Conservation (phyloP, 129 eudicot genomes). For the Gnaphalium uliginosum region DNA sequence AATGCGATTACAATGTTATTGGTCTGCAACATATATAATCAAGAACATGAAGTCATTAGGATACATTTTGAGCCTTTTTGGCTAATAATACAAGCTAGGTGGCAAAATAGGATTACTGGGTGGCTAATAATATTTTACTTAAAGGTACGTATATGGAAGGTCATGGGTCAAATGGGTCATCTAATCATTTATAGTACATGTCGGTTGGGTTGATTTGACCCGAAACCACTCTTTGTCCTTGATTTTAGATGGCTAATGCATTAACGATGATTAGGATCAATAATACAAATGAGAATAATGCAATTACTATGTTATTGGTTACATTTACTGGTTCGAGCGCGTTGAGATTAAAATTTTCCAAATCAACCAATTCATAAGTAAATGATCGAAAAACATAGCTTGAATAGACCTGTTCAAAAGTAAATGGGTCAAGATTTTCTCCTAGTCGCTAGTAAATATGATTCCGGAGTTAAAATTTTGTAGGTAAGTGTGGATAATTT, state of each 20-base stretch:
- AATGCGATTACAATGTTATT: background rate
- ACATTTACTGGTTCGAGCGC: background rate
- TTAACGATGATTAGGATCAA: background rate
- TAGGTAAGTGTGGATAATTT: constrained; percentile 18
- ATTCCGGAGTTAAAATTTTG: background rate
- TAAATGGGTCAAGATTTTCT: background rate
- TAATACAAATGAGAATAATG: too few relatives aligned
- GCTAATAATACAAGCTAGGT: background rate
- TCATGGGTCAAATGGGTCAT: background rate
- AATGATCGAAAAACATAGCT: background rate
- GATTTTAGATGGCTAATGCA: background rate
- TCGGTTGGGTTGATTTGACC: background rate
- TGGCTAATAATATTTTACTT: background rate
- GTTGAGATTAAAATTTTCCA: background rate
- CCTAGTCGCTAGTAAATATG: too few relatives aligned
- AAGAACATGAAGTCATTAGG: background rate
- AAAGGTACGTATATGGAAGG: background rate
- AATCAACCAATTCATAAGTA: background rate
- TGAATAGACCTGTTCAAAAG: background rate
- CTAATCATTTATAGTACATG: background rate
- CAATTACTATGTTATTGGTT: background rate
- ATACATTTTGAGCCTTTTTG: constrained; percentile 6
- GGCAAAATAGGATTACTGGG: background rate
- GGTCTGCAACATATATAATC: constrained; percentile 32
- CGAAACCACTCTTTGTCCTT: background rate